These are phyloP conservation scores for Sporothrix euskadiensis DNA, from an alignment of 2,329 filamentous ascomycete genomes.

Conservation along the genomic window DNA sequence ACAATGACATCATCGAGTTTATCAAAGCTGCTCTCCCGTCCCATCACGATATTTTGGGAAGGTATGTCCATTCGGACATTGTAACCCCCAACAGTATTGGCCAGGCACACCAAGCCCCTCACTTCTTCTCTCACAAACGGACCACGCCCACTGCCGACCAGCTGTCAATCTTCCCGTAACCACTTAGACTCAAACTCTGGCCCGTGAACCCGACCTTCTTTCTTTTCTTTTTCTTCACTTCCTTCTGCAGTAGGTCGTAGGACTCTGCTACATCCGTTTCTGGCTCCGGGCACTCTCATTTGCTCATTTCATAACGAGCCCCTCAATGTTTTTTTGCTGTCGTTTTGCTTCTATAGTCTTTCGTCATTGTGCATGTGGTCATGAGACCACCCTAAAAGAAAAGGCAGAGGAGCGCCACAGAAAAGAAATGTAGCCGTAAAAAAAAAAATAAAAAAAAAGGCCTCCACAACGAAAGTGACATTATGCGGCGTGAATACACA, in stretches of 20 bases:
- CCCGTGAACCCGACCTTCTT: neutral
- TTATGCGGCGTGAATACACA: no score
- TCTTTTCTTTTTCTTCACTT: neutral
- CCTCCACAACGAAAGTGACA: neutral
- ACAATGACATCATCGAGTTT: conserved; percentile 27
- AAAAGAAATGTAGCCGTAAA: neutral
- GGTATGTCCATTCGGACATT: neutral
- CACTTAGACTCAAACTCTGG: neutral
- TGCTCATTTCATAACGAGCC: neutral
- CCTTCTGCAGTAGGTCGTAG: neutral
- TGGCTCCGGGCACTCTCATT: neutral
- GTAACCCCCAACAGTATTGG: neutral
- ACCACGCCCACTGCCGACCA: neutral
- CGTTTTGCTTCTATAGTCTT: neutral
- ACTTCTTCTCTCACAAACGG: neutral
- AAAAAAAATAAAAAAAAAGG: no score
- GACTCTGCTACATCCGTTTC: neutral
- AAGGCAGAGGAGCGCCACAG: neutral
- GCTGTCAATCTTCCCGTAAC: neutral
- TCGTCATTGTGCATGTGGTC: conserved; percentile 23
- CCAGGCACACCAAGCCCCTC: neutral
- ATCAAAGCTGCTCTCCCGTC: neutral
- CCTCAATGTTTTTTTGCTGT: neutral
- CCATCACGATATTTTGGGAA: neutral
- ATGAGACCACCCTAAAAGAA: neutral